Evolutionary conservation across 768 basidiomycete species (phyloP), one percentile per base, ranked within the genome.

Genomic region (Termitomyces sp.): DNA sequence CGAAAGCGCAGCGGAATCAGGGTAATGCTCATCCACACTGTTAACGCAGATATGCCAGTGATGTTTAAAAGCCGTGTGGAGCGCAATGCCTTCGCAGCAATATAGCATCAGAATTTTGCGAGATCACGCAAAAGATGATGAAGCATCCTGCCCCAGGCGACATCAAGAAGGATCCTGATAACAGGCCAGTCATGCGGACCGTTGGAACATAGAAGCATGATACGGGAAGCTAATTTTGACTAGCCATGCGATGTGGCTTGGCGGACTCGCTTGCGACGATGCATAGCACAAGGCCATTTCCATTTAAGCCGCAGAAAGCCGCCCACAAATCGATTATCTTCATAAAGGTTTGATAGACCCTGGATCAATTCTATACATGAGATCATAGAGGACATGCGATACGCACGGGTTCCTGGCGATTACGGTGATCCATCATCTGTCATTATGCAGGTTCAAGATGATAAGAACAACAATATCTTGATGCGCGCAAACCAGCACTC

Each of bases 181-280:
- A 35, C 35, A 35, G 35, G 5, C 35, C 12, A 35, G 14, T 35
- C 35, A 35, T 14, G 35, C 1, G 12, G 12, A 35, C 11, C 12
- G 35, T 14, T 12, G 14, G 35, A 35, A 35, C 3, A 33, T 33
- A 35, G 35, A 35, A 14, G 35, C 4, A 35, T 35, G 35, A 33
- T 33, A 33, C 31, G 9, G 35, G 14, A 37, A 37, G 0, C 85
- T 86, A 38, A 81, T 81, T 62, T 84, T 85, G 67, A 87, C 78
- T 1, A 30, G 88, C 79, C 1, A 82, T 69, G 66, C 82, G 82
- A 69, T 84, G 75, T 1, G 87, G 87, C 61, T 77, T 77, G 46
- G 76, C 77, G 6, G 82, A 82, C 70, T 89, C 87, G 35, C 85
- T 84, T 10, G 87, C 86, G n/a, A 87, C 86, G 33, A 89, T 68